A percentile compares a stretch with the other conserved stretches of the same genome.
Evolutionary conservation across 768 basidiomycete species (phyloP).

Genomic region (Boletus barrowsii): DNA sequence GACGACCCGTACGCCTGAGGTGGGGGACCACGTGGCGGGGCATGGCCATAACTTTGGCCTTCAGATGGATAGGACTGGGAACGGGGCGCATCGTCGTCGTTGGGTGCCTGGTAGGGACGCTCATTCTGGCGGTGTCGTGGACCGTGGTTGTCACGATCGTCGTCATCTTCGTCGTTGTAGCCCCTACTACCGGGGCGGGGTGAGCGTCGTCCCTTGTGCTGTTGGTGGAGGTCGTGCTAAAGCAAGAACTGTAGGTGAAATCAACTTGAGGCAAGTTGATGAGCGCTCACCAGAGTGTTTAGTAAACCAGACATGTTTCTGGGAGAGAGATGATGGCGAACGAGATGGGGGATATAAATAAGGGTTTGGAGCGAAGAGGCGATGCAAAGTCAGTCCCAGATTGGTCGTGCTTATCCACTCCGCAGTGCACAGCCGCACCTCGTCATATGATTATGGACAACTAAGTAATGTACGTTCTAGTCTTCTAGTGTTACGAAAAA

Average conservation of each 20-base stretch:
- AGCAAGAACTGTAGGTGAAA: too few species aligned
- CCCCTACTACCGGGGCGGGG: constrained; percentile 2
- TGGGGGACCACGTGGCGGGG: neutral
- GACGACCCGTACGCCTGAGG: neutral
- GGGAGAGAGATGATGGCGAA: neutral
- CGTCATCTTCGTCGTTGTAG: neutral
- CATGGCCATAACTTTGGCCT: neutral
- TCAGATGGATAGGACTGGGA: too few species aligned
- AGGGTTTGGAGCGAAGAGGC: neutral
- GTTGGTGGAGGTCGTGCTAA: constrained; percentile 6
- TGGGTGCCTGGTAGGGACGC: neutral
- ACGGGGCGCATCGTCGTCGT: neutral
- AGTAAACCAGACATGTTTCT: constrained; percentile 16
- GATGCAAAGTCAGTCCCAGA: neutral
- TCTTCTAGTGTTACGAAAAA: neutral
- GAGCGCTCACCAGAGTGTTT: neutral
- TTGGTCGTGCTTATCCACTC: too few species aligned
- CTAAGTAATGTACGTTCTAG: neutral
- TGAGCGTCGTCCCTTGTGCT: constrained; percentile 8
- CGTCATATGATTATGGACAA: too few species aligned
- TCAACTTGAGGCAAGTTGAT: neutral
- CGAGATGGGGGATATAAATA: constrained; percentile 1
- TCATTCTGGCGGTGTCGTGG: too few species aligned
- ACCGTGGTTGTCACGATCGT: neutral
- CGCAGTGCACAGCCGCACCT: too few species aligned